phyloP scores from a whole-genome alignment of 345 rosid genomes.

The Rhodamnia argentea region DNA sequence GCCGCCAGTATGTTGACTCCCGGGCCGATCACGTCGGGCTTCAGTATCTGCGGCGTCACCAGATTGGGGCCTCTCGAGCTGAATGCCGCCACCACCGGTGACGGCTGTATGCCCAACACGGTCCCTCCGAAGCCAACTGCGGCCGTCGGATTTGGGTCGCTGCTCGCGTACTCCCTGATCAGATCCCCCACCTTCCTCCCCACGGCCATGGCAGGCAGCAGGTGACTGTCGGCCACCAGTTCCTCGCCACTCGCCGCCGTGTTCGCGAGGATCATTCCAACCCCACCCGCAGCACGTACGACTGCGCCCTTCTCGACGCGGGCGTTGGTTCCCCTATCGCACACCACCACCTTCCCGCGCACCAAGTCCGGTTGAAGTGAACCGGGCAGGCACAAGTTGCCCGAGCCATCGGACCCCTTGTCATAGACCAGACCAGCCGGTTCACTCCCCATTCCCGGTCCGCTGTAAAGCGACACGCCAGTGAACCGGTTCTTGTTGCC shows the following conservation, averaged over 20 bases:
- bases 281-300: conserved; percentile 71
- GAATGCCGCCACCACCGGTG: conserved; percentile 91
- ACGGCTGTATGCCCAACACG: conserved; percentile 43
- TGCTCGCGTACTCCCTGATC: conserved; percentile 38
- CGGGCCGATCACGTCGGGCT: conserved; percentile 88
- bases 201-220: conserved; percentile 65
- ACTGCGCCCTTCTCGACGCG: conserved; percentile 80
- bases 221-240: conserved; percentile 74
- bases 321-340: conserved; percentile 68
- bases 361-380: conserved; percentile 49
- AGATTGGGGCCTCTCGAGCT: conserved; percentile 81
- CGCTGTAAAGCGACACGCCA: conserved; percentile 78
- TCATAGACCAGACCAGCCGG: conserved; percentile 44
- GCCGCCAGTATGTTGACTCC: conserved; percentile 83
- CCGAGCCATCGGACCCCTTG: conserved; percentile 24
- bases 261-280: conserved; percentile 82
- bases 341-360: conserved; percentile 65
- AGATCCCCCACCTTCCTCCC: conserved; percentile 55
- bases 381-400: conserved; percentile 61
- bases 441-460: conserved; percentile 44
- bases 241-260: conserved; percentile 57
- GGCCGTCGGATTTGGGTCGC: conserved; percentile 40
- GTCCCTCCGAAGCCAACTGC: conserved; percentile 57
- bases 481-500: conserved; percentile 33
- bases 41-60: conserved; percentile 66